Conservation (phyloP, 2,329 filamentous ascomycete genomes). For the Microdochium paspali region DNA sequence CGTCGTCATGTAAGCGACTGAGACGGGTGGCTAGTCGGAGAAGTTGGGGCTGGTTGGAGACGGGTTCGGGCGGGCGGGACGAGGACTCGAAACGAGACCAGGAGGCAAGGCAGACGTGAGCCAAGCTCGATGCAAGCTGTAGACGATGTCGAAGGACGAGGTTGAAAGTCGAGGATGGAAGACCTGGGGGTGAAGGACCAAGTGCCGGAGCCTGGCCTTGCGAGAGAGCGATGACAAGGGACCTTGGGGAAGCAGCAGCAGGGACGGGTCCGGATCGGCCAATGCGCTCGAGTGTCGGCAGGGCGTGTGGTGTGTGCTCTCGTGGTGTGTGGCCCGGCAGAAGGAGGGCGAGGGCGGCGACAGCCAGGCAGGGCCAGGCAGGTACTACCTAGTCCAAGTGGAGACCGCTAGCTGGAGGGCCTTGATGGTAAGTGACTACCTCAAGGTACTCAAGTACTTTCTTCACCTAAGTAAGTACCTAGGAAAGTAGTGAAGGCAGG, state of each 20-base stretch:
- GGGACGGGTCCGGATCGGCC: background rate
- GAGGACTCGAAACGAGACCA: background rate
- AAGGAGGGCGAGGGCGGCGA: background rate
- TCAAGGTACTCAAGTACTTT: background rate
- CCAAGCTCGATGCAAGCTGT: background rate
- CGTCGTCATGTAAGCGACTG: conserved; percentile 19
- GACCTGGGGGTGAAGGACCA: background rate
- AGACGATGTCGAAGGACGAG: background rate
- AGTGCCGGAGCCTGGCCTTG: background rate
- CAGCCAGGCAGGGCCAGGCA: background rate
- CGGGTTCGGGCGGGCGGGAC: background rate
- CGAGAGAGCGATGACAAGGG: background rate
- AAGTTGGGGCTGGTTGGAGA: background rate
- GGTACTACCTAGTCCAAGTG: background rate
- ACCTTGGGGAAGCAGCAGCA: background rate
- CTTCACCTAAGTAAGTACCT: no score
- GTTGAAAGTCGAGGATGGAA: background rate
- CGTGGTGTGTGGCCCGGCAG: no score
- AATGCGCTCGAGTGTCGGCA: background rate
- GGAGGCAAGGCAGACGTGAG: background rate
- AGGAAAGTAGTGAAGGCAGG: no score
- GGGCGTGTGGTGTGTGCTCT: background rate
- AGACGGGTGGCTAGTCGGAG: conserved; percentile 1
- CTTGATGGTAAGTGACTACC: background rate
- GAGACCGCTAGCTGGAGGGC: background rate